phyloP scores from a whole-genome alignment of 768 basidiomycete genomes.

The Auriscalpium vulgare region DNA sequence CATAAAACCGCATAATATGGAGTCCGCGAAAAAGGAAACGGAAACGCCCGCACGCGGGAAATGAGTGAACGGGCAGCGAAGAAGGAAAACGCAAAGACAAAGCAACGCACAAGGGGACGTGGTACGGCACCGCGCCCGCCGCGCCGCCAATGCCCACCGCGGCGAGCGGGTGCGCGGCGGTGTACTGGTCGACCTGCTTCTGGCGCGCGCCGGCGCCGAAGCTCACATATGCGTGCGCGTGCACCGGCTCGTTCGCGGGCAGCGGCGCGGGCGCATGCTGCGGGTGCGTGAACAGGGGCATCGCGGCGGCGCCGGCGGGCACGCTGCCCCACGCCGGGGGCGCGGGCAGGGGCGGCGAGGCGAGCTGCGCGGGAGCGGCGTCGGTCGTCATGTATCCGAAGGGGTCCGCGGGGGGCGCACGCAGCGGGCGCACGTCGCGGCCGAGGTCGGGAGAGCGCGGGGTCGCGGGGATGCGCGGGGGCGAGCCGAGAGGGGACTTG shows the following conservation, averaged over 20 bases:
- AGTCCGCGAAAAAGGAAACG: too few species aligned
- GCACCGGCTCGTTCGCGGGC: constrained; percentile 41
- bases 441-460: neutral
- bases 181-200: constrained; percentile 76
- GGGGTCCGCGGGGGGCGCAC: constrained; percentile 13
- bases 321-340: neutral
- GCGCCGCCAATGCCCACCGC: constrained; percentile 44
- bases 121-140: constrained; percentile 60
- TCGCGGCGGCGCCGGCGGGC: constrained; percentile 1
- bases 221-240: constrained; percentile 72
- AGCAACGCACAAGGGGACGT: constrained; percentile 41
- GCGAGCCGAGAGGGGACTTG: neutral
- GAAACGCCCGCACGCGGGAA: too few species aligned
- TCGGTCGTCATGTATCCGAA: constrained; percentile 17
- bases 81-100: neutral
- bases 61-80: too few species aligned
- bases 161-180: constrained; percentile 58
- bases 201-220: constrained; percentile 83
- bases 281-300: constrained; percentile 18
- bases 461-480: constrained; percentile 1
- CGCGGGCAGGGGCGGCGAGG: neutral
- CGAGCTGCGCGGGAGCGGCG: neutral
- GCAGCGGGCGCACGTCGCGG: neutral
- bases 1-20: too few species aligned
- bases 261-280: constrained; percentile 24